Evolutionary conservation across 306 rosid genomes (phyloP).

Genomic region (Herpetospermum pedunculosum): DNA sequence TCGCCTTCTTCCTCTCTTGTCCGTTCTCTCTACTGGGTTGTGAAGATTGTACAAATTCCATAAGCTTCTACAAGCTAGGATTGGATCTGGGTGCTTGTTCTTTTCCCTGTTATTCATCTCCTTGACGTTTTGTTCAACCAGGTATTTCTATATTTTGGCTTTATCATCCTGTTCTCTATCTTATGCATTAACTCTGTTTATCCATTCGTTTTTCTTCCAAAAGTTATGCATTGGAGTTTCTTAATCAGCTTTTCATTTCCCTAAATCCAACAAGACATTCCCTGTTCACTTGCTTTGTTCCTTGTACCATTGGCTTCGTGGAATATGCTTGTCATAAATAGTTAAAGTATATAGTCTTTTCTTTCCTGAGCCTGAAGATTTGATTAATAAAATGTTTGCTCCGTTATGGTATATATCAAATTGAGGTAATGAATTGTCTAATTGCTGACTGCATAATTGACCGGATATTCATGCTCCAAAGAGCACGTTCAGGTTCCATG

Average conservation of each 20-base stretch:
- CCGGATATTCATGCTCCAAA: background rate
- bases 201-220: background rate
- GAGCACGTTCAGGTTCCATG: background rate
- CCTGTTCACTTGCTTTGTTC: background rate
- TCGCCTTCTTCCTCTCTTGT: slow-evolving; percentile 10
- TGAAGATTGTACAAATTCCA: slow-evolving; percentile 23
- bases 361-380: background rate
- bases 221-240: background rate
- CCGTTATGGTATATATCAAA: background rate
- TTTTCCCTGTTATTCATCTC: background rate
- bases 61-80: slow-evolving; percentile 8
- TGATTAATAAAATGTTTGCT: background rate
- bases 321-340: background rate
- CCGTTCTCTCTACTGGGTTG: background rate
- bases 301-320: background rate
- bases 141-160: slow-evolving; percentile 17
- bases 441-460: background rate
- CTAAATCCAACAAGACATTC: background rate
- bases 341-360: background rate
- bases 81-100: slow-evolving; percentile 3
- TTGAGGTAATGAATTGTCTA: background rate
- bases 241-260: background rate
- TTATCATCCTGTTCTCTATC: background rate
- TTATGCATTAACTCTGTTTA: background rate
- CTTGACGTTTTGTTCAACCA: slow-evolving; percentile 2